phyloP scores from a whole-genome alignment of 768 basidiomycete genomes.

The Kwoniella sp. region DNA sequence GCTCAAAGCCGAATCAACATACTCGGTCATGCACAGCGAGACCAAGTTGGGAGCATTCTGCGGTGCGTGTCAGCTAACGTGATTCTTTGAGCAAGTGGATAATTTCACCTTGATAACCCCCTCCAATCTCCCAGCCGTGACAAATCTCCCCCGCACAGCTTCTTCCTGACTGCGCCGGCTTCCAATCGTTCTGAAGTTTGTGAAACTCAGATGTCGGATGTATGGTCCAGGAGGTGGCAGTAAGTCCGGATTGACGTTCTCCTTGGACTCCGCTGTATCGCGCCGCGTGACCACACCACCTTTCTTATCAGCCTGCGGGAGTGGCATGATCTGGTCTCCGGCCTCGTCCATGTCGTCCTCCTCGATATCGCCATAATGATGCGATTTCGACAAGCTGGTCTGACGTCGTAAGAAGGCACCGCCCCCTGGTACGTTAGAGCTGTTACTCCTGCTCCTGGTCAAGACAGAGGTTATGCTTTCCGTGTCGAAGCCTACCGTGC shows the following conservation, averaged over 20 bases:
- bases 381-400: constrained; percentile 19
- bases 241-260: constrained; percentile 31
- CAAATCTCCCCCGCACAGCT: constrained; percentile 81
- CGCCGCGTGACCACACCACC: neutral
- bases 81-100: neutral
- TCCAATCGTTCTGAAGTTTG: constrained; percentile 94
- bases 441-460: constrained; percentile 12
- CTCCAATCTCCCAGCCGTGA: constrained; percentile 76
- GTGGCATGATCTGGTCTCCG: constrained; percentile 14
- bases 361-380: constrained; percentile 23
- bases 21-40: constrained; percentile 93
- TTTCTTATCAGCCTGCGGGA: neutral
- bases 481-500: constrained; percentile 29
- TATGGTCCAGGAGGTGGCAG: constrained; percentile 63
- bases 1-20: constrained; percentile 86
- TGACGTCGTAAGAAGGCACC: constrained; percentile 16
- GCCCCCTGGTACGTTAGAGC: constrained; percentile 2
- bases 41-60: constrained; percentile 84
- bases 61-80: constrained; percentile 8
- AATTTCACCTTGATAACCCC: constrained; percentile 44
- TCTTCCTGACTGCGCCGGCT: constrained; percentile 90
- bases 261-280: constrained; percentile 7
- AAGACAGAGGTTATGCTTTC: constrained; percentile 25
- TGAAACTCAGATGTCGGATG: constrained; percentile 85
- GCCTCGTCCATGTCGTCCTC: constrained; percentile 22